Base-by-base conservation (phyloP, 2,329 filamentous ascomycete species). In the Laburnicola sp. region DNA sequence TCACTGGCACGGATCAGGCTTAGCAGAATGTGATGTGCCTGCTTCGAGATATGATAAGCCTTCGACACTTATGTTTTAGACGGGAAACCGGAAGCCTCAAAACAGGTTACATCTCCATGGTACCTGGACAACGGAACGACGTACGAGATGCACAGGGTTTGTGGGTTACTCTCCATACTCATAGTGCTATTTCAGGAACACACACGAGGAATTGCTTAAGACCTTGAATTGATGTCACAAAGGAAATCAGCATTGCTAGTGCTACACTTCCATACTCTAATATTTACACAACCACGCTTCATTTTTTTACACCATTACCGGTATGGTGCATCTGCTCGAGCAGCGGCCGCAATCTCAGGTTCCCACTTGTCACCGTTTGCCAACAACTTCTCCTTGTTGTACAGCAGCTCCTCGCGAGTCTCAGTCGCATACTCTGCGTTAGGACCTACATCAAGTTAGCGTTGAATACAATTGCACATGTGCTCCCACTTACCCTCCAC, bases 341-440 rank as follows among this genome's bases (percentile, higher is more conserved):
- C 94, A 62, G 85, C 86, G 51, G 94, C 93, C 1, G 93, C 93
- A 69, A 99, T 81, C 78, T 99, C 94, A 6, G 94, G 92, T 80
- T 99, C 94, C 94, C 94, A 99, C 73, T 80, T 79, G 65, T 78
- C 77, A 40, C 77, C 76, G 44, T 96, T 96, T 62, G 89, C 79
- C 58, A 96, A 76, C 60, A 96, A 78, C 78, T 96, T 96, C 81
- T 95, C 88, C 84, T 97, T 97, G 81, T 97, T 97, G 82, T 97
- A 97, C 66, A 97, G 77, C 67, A 97, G 78, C 81, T 97, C 93
- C 77, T 99, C 93, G 72, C 93, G 86, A 58, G 85, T 87, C 76
- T 89, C 86, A 2, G 85, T 89, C 37, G 86, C 86, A 64, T 89
- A 89, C 74, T 89, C 86, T 43, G 86, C 86, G 65, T 89, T 89